Conservation (phyloP, 163 green algal genomes). For the Scenedesmus sp. region DNA sequence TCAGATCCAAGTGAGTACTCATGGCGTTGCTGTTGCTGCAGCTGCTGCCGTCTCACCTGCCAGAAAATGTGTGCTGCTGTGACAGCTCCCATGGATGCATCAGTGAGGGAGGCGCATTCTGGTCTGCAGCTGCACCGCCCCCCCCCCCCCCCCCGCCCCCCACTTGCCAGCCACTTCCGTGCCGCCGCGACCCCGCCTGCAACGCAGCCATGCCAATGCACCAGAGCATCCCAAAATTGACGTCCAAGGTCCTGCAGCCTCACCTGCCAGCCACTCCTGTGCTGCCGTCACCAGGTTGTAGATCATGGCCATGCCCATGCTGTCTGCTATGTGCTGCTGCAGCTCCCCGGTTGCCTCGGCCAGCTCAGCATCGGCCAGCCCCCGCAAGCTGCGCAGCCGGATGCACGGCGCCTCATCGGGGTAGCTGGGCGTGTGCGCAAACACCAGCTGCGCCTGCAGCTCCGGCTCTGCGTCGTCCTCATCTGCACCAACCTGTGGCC, state of each 20-base stretch:
- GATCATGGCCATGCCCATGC: constrained; percentile 96
- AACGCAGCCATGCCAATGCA: constrained; percentile 97
- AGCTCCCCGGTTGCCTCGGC: constrained; percentile 67
- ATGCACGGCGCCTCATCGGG: constrained; percentile 86
- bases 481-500: constrained; percentile 46
- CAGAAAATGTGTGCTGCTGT: no score
- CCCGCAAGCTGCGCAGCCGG: constrained; percentile 73
- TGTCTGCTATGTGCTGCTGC: constrained; percentile 72
- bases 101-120: no score
- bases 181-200: constrained; percentile 76
- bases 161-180: constrained; percentile 89
- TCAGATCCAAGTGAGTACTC: no score
- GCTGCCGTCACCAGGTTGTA: constrained; percentile 86
- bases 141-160: no score
- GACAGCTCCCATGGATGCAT: no score
- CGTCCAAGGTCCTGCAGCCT: no score
- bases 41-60: no score
- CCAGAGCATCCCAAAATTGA: constrained; percentile 63
- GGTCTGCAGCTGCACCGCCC: no score
- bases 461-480: constrained; percentile 50
- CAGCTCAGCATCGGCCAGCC: constrained; percentile 84
- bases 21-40: background rate
- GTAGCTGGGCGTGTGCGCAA: constrained; percentile 75
- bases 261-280: constrained; percentile 90
- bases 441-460: constrained; percentile 70